Conservation (phyloP, 768 basidiomycete genomes). For the Scleroderma bovista region DNA sequence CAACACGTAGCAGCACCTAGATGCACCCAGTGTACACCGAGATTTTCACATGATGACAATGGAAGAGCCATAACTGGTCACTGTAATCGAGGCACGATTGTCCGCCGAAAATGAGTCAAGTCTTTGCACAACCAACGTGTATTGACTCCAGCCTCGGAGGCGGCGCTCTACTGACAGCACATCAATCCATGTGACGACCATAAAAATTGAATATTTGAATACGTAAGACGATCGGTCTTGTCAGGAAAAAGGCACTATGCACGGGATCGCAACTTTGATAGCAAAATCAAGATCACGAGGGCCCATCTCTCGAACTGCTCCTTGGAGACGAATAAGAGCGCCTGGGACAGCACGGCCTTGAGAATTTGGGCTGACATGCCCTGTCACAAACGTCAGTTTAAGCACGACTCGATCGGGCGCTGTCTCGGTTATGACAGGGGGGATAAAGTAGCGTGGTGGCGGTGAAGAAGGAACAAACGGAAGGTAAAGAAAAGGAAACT, state of each 20-base stretch:
- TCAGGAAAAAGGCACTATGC: constrained; percentile 7
- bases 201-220: too few species aligned
- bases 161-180: too few species aligned
- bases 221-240: too few species aligned
- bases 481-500: constrained; percentile 17
- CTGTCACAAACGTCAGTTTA: constrained; percentile 32
- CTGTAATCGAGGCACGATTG: background rate
- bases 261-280: constrained; percentile 27
- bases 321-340: constrained; percentile 93
- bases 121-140: too few species aligned
- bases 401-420: background rate
- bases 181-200: too few species aligned
- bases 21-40: background rate
- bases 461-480: background rate
- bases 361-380: constrained; percentile 96
- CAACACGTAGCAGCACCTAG: too few species aligned
- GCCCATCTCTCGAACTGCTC: constrained; percentile 95
- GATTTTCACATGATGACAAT: background rate
- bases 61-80: background rate
- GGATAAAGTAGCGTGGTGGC: background rate
- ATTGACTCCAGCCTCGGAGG: too few species aligned
- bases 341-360: constrained; percentile 94
- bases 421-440: background rate
- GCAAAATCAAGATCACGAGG: constrained; percentile 58
- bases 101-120: too few species aligned